A percentile compares a stretch with the other conserved stretches of the same genome.
These are phyloP conservation scores for Pseudocercospora fijiensis DNA, from an alignment of 2,329 filamentous ascomycete species.

Conservation along the genomic window DNA sequence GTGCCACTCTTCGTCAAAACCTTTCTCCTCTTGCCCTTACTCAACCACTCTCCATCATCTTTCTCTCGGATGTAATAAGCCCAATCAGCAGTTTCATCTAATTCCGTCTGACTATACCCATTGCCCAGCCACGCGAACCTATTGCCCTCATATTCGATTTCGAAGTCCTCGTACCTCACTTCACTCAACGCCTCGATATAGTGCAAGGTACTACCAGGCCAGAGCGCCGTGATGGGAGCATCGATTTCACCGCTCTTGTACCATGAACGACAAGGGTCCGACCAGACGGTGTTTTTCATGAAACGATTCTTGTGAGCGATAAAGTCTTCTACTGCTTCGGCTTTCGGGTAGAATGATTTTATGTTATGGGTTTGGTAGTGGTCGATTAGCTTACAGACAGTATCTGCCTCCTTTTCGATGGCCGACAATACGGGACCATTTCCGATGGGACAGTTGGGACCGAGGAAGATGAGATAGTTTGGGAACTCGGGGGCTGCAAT, in stretches of 20 bases:
- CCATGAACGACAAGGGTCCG: slow-evolving; percentile 50
- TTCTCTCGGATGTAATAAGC: slow-evolving; percentile 20
- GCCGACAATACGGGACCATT: slow-evolving; percentile 19
- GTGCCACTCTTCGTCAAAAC: slow-evolving; percentile 23
- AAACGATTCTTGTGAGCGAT: slow-evolving; percentile 40
- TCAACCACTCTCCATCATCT: slow-evolving; percentile 24
- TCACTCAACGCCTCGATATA: slow-evolving; percentile 33
- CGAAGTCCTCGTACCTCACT: slow-evolving; percentile 50
- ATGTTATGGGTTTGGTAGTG: slow-evolving; percentile 26
- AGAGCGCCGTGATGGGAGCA: slow-evolving; percentile 10
- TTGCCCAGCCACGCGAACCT: slow-evolving; percentile 23
- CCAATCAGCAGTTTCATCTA: slow-evolving; percentile 20
- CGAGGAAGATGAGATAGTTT: slow-evolving; percentile 23
- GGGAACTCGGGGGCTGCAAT: slow-evolving; percentile 20
- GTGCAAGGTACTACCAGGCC: slow-evolving; percentile 22
- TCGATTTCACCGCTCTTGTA: slow-evolving; percentile 49
- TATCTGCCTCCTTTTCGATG: slow-evolving; percentile 23
- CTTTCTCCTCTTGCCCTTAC: slow-evolving; percentile 20
- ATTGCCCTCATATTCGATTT: slow-evolving; percentile 36
- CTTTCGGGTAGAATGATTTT: slow-evolving; percentile 39
- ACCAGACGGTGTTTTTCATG: slow-evolving; percentile 22
- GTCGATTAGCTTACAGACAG: slow-evolving; percentile 22
- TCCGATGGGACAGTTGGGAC: slow-evolving; percentile 22
- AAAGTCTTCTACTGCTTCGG: slow-evolving; percentile 42
- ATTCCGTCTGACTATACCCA: slow-evolving; percentile 24